Evolutionary conservation across 1,284 basidiomycete genomes (phyloP).

Genomic region (Leccinum pachyderme): DNA sequence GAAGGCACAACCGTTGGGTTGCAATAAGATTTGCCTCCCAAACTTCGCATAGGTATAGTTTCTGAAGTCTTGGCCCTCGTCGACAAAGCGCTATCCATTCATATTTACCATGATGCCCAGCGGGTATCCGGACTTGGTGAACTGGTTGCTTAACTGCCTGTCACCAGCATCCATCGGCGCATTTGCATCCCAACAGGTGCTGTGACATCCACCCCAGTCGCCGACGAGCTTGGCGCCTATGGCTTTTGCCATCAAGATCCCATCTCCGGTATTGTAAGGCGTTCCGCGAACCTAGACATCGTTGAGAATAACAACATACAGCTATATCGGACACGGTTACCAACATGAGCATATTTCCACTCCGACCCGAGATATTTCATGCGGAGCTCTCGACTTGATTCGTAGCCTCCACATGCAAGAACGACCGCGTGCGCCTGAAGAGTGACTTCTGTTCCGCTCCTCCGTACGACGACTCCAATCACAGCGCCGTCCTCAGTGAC

Average conservation of each 20-base stretch:
- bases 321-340: conserved; percentile 5
- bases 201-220: conserved; percentile 65
- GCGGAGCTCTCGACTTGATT: conserved; percentile 53
- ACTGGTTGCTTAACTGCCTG: conserved; percentile 61
- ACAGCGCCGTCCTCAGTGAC: conserved; percentile 40
- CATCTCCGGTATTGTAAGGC: conserved; percentile 66
- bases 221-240: conserved; percentile 56
- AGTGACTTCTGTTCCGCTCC: conserved; percentile 34
- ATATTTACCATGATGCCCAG: conserved; percentile 66
- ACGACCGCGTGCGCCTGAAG: conserved; percentile 47
- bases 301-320: conserved; percentile 7
- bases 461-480: conserved; percentile 45
- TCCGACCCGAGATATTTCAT: conserved; percentile 50
- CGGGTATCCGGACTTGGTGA: conserved; percentile 71
- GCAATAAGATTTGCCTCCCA: conserved; percentile 54
- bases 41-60: conserved; percentile 73
- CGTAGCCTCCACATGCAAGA: conserved; percentile 65
- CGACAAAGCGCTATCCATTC: conserved; percentile 57
- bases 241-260: conserved; percentile 48
- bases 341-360: conserved; percentile 58
- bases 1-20: conserved; percentile 58
- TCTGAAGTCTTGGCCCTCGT: conserved; percentile 68
- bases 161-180: conserved; percentile 50
- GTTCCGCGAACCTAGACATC: conserved; percentile 60
- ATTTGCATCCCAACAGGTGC: conserved; percentile 70